Evolutionary conservation across 768 basidiomycete species (phyloP), one percentile per base, ranked within the genome.

Genomic region (Ramaria sp.): DNA sequence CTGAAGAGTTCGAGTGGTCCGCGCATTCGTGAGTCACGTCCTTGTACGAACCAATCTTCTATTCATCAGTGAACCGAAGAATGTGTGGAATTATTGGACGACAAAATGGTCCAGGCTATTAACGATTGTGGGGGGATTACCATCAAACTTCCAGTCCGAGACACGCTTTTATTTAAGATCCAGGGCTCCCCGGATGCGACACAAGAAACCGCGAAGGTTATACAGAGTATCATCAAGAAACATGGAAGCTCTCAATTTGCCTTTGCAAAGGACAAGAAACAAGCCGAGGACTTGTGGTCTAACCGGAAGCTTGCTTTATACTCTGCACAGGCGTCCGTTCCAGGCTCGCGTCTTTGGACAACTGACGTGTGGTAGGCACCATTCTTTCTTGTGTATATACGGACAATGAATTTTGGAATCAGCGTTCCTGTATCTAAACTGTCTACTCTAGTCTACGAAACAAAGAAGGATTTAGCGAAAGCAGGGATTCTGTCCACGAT

Each of bases 121-220:
- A 85, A 90, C 64, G 62, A 67, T 12, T 81, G 76, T 20, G 85
- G 87, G 24, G 63, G 85, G 52, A 68, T 81, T 43, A 76, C 78
- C 55, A 66, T 64, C 51, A 78, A 43, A 42, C 88, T 84, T 63
- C 83, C 83, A 3, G 80, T 81, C 18, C 70, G 75, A 58, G 89
- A 93, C 62, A 84, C 84, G 0, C 75, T 96, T 9, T 91, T 96
- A 70, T 89, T 97, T 76, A 94, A 95, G 66, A 78, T 96, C 50
- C 89, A 93, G 64, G 91, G 91, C 2, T 80, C 87, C 32, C 69
- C 76, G 0, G 66, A 73, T 10, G 74, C 77, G 5, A 67, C 70
- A 64, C 63, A 76, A 3, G 74, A 76, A 39, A 76, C 87, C 0
- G 78, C 85, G 0, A 72, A 76, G 42, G 66, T 72, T 18, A 76